These are phyloP conservation scores for Echium plantagineum DNA, from an alignment of 257 asterid species.

Conservation along the genomic window DNA sequence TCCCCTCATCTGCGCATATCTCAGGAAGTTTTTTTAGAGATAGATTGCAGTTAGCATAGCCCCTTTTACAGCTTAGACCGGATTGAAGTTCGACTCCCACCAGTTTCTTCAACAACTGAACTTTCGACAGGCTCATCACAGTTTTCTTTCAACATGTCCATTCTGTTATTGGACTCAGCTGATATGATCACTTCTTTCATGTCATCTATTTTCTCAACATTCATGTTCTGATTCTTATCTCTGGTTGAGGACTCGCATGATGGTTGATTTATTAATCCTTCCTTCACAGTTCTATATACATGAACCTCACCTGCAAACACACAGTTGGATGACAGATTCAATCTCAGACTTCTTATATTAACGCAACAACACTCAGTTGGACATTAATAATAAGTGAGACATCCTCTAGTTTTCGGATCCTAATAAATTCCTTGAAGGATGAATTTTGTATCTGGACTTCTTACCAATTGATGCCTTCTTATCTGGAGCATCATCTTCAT, in stretches of 20 bases:
- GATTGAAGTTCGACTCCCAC: conserved; percentile 33
- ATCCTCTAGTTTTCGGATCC: background rate
- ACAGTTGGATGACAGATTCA: background rate
- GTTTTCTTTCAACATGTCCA: conserved; percentile 21
- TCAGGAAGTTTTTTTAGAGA: too few species aligned
- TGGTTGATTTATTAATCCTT: conserved; percentile 25
- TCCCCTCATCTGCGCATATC: too few species aligned
- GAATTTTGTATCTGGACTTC: too few species aligned
- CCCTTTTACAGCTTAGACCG: conserved; percentile 46
- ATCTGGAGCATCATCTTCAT: too few species aligned
- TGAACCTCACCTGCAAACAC: conserved; percentile 28
- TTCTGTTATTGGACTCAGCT: conserved; percentile 11
- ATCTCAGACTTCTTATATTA: background rate
- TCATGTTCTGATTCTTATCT: conserved; percentile 40
- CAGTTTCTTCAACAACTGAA: conserved; percentile 9
- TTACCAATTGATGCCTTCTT: too few species aligned
- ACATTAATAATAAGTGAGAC: background rate
- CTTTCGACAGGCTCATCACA: conserved; percentile 29
- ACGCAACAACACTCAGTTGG: background rate
- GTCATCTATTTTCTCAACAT: conserved; percentile 20
- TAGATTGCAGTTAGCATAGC: conserved; percentile 7
- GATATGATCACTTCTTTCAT: background rate
- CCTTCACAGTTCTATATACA: conserved; percentile 23
- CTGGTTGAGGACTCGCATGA: conserved; percentile 24
- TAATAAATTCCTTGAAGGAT: too few species aligned